Percentiles rank a stretch among this genome's conserved stretches.
phyloP scores from a whole-genome alignment of 2,329 filamentous ascomycete species.

The Penicillium corylophilum region DNA sequence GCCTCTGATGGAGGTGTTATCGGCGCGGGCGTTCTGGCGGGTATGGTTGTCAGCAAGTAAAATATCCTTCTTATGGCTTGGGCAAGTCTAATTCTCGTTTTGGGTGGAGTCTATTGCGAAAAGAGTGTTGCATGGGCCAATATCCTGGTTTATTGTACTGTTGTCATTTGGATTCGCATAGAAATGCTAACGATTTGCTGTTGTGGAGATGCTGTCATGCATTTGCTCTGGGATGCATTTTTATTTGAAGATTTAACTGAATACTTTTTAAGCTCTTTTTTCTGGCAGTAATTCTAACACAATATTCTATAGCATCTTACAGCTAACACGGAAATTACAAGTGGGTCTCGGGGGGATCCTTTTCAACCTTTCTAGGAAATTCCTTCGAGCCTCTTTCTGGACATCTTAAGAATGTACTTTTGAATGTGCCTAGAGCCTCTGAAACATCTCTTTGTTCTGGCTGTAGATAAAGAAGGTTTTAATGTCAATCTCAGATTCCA shows the following conservation, averaged over 20 bases:
- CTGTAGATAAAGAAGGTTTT: not conserved
- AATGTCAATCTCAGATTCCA: not conserved
- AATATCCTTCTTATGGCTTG: not conserved
- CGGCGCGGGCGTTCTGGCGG: constrained; percentile 55
- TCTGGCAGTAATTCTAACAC: no score
- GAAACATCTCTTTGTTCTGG: no score
- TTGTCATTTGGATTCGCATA: not conserved
- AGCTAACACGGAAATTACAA: no score
- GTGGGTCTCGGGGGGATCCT: no score
- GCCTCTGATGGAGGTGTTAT: constrained; percentile 56
- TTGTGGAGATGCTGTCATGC: not conserved
- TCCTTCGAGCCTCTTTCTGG: no score
- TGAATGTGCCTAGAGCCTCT: no score
- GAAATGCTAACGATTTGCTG: not conserved
- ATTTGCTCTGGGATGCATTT: not conserved
- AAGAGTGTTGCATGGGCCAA: not conserved
- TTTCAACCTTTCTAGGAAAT: no score
- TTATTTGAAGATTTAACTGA: not conserved
- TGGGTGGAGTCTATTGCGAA: not conserved
- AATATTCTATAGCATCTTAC: no score
- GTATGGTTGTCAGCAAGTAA: constrained; percentile 42
- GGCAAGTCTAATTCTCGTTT: not conserved
- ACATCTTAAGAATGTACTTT: no score
- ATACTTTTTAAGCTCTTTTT: not conserved
- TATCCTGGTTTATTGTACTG: not conserved